phyloP scores from a whole-genome alignment of 192 early-diverging fungal genomes.

The Backusella luteola region DNA sequence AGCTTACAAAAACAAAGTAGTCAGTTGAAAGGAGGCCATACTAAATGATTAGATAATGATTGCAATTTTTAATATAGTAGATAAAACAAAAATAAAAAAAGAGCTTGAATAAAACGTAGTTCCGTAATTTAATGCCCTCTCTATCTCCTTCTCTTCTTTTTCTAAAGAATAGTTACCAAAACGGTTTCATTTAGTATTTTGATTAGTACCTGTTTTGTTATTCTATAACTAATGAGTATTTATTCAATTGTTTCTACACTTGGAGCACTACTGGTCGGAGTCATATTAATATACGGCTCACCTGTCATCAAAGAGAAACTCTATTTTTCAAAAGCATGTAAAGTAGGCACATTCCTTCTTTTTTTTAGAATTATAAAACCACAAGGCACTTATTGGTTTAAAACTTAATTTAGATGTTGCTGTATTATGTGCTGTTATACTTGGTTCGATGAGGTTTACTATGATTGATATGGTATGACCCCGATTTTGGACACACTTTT shows the following conservation, averaged over 20 bases:
- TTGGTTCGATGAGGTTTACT: constrained; percentile 74
- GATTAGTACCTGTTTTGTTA: not conserved
- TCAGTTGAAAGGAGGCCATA: too few relatives aligned
- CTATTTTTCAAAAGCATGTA: constrained; percentile 71
- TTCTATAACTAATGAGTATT: not conserved
- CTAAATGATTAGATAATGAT: too few relatives aligned
- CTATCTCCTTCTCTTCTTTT: too few relatives aligned
- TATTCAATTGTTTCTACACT: constrained; percentile 17
- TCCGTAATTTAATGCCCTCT: too few relatives aligned
- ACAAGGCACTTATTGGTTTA: not conserved
- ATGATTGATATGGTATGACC: constrained; percentile 50
- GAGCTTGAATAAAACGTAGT: too few relatives aligned
- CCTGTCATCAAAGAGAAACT: constrained; percentile 66
- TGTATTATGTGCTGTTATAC: constrained; percentile 69
- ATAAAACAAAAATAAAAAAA: too few relatives aligned
- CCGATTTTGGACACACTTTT: too few relatives aligned
- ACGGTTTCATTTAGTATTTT: too few relatives aligned
- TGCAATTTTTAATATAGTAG: too few relatives aligned
- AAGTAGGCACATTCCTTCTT: constrained; percentile 13
- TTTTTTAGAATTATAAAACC: not conserved
- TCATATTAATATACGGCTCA: constrained; percentile 67
- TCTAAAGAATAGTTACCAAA: too few relatives aligned
- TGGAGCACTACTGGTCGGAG: constrained; percentile 61
- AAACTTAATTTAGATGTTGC: constrained; percentile 58
- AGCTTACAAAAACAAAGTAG: too few relatives aligned